Conservation (phyloP, 139 green algal species). For the Volvox reticuliferus region DNA sequence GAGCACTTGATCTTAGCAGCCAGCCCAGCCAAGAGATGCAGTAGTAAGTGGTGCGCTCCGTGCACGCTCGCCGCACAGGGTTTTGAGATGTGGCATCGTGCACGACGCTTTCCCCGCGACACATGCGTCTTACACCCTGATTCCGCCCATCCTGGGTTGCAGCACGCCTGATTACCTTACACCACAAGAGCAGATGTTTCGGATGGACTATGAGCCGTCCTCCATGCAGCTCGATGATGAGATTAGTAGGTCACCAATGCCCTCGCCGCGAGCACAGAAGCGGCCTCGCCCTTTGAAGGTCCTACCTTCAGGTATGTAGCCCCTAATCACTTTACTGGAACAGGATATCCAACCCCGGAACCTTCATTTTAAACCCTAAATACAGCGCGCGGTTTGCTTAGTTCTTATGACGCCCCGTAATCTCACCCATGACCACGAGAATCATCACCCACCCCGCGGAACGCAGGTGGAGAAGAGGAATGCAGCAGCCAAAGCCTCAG, state of each 20-base stretch:
- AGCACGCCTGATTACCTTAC: slow-evolving; percentile 69
- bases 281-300: slow-evolving; percentile 41
- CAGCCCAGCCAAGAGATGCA: slow-evolving; percentile 53
- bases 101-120: no score
- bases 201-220: slow-evolving; percentile 62
- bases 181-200: slow-evolving; percentile 70
- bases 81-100: no score
- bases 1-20: slow-evolving; percentile 49
- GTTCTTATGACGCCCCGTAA: not conserved
- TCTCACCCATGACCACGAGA: not conserved
- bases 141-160: not conserved
- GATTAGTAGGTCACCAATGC: slow-evolving; percentile 49
- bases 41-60: slow-evolving; percentile 28
- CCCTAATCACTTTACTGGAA: not conserved
- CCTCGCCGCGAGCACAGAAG: slow-evolving; percentile 52
- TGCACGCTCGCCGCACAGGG: not conserved
- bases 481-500: slow-evolving; percentile 59
- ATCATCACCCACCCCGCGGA: not conserved
- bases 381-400: not conserved
- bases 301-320: not conserved
- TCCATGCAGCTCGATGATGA: slow-evolving; percentile 37
- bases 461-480: slow-evolving; percentile 42
- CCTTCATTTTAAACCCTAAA: not conserved
- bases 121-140: no score
- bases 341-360: not conserved